Conservation (phyloP, 192 early-diverging fungal species). For the Cladochytrium replicatum region DNA sequence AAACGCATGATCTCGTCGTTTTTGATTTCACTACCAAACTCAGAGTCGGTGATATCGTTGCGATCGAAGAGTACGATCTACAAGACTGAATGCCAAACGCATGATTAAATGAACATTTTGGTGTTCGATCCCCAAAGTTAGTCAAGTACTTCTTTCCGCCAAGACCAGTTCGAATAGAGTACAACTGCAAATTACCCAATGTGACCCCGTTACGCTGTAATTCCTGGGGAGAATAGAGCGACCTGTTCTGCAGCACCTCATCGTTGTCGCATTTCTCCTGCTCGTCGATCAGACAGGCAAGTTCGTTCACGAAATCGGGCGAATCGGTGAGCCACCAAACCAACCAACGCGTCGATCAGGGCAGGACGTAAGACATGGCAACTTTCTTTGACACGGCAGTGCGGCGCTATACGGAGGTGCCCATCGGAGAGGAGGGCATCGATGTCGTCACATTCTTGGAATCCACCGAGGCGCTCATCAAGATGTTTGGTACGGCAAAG, state of each 20-base stretch:
- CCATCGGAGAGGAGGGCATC: conserved; percentile 53
- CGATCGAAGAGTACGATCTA: conserved; percentile 48
- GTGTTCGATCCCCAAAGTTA: conserved; percentile 9
- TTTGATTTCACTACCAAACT: conserved; percentile 10
- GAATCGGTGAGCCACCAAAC: no score
- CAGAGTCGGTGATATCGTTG: conserved; percentile 39
- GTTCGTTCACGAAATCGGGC: no score
- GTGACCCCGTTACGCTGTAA: conserved; percentile 49
- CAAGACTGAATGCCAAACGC: conserved; percentile 23
- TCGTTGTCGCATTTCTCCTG: no score
- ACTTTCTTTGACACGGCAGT: conserved; percentile 56
- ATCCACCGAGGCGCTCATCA: conserved; percentile 66
- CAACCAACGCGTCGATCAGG: no score
- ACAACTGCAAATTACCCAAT: conserved; percentile 49
- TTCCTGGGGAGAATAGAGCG: conserved; percentile 37
- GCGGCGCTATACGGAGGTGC: conserved; percentile 58
- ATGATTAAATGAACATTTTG: not conserved
- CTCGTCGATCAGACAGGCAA: no score
- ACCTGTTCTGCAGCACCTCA: not conserved
- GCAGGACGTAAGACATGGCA: no score
- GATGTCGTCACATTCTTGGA: conserved; percentile 64
- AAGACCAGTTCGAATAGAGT: conserved; percentile 49
- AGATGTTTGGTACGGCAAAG: conserved; percentile 53
- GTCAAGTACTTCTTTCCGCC: conserved; percentile 49
- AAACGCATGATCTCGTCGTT: not conserved